Percentiles rank a stretch among this genome's conserved stretches.
Evolutionary conservation across 768 basidiomycete genomes (phyloP).

Genomic region (Brasilioporus rufonigricans): DNA sequence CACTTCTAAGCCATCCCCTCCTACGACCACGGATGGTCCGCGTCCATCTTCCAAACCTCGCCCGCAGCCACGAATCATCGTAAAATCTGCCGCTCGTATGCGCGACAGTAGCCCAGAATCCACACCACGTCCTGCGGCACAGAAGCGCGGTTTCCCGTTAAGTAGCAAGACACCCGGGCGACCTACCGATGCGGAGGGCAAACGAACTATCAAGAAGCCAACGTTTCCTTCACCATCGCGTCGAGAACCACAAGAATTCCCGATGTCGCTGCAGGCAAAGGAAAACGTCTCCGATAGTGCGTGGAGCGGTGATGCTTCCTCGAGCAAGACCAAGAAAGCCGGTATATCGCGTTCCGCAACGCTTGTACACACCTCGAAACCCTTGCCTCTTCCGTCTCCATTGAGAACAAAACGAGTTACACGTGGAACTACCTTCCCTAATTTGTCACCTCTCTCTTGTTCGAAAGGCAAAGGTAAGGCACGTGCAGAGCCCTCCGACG

Average conservation of each 20-base stretch:
- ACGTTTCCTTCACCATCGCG: background rate
- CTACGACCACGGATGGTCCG: background rate
- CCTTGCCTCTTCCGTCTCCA: no score
- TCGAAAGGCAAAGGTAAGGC: conserved; percentile 19
- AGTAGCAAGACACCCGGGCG: conserved; percentile 6
- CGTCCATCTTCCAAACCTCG: conserved; percentile 6
- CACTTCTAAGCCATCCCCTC: conserved; percentile 1
- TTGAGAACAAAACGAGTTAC: conserved; percentile 7
- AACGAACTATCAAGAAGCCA: conserved; percentile 12
- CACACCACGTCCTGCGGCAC: conserved; percentile 14
- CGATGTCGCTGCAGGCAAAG: conserved; percentile 23
- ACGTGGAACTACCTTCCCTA: conserved; percentile 19
- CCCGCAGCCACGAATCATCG: conserved; percentile 13
- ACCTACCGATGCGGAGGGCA: background rate
- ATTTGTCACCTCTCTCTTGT: conserved; percentile 23
- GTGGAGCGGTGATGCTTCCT: no score
- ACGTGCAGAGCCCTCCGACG: conserved; percentile 2
- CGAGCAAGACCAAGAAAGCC: conserved; percentile 11
- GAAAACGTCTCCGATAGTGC: conserved; percentile 19
- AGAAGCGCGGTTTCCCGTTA: conserved; percentile 1
- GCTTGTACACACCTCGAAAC: background rate
- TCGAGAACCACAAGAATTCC: conserved; percentile 24
- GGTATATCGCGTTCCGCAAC: conserved; percentile 9
- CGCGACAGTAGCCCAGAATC: conserved; percentile 14
- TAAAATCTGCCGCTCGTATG: background rate